Conservation (phyloP, 83 land plant genomes). For the Isoetes engelmannii region DNA sequence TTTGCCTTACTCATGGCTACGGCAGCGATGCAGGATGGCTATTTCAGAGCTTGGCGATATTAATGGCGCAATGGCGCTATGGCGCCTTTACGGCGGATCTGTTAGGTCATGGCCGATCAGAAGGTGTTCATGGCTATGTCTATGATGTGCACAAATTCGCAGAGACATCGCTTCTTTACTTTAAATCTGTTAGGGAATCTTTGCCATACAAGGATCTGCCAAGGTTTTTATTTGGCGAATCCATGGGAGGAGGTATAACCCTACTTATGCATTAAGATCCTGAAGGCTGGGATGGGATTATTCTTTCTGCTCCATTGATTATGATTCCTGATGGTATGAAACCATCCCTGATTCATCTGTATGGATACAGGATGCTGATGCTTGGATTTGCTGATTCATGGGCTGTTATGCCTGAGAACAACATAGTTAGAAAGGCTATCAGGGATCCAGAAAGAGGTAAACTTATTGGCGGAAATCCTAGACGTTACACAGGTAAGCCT, state of each 20-base stretch:
- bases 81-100: constrained; percentile 78
- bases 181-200: constrained; percentile 36
- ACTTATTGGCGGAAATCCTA: constrained; percentile 51
- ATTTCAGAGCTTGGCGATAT: constrained; percentile 72
- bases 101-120: constrained; percentile 86
- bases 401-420: constrained; percentile 74
- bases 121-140: constrained; percentile 71
- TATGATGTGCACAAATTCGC: constrained; percentile 61
- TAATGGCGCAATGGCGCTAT: constrained; percentile 66
- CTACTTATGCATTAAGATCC: constrained; percentile 69
- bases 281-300: constrained; percentile 69
- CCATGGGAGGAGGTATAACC: constrained; percentile 73
- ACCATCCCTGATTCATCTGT: constrained; percentile 53
- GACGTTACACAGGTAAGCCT: constrained; percentile 60
- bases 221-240: constrained; percentile 75
- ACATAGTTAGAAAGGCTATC: constrained; percentile 60
- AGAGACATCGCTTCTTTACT: constrained; percentile 48
- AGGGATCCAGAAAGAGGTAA: constrained; percentile 58
- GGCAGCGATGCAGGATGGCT: constrained; percentile 85
- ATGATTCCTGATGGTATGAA: constrained; percentile 67
- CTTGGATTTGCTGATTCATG: constrained; percentile 73
- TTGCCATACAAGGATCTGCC: constrained; percentile 41
- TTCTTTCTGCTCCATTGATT: constrained; percentile 80
- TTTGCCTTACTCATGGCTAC: constrained; percentile 86
- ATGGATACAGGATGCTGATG: constrained; percentile 56